Conservation (phyloP, 768 basidiomycete species). For the Porphyrellus cyaneotinctus region DNA sequence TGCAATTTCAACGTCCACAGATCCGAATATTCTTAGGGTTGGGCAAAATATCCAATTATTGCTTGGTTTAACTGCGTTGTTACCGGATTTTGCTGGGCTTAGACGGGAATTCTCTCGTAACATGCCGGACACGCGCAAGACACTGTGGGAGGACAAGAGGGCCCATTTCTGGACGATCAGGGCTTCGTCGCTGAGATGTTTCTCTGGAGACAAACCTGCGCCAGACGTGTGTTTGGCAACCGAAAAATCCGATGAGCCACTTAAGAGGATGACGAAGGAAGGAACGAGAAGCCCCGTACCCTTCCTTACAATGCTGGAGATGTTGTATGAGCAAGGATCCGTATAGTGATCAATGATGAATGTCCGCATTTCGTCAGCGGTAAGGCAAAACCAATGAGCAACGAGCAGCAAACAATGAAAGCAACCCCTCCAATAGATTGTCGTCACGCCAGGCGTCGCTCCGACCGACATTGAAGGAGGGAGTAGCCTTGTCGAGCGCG, state of each 20-base stretch:
- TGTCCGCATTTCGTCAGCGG: constrained; percentile 31
- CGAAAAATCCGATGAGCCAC: constrained; percentile 48
- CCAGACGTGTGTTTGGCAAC: constrained; percentile 60
- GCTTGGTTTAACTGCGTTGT: constrained; percentile 55
- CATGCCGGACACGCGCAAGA: constrained; percentile 33
- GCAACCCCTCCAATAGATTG: constrained; percentile 48
- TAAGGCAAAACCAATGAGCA: constrained; percentile 45
- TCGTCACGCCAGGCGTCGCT: constrained; percentile 43
- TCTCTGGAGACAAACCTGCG: constrained; percentile 54
- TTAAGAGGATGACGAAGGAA: constrained; percentile 50
- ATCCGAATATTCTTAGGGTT: constrained; percentile 42
- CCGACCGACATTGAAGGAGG: constrained; percentile 49
- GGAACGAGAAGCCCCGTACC: constrained; percentile 52
- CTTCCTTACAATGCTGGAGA: constrained; percentile 44
- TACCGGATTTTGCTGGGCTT: constrained; percentile 50
- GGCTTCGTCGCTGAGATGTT: constrained; percentile 52
- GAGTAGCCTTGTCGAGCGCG: constrained; percentile 47
- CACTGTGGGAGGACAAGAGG: constrained; percentile 46
- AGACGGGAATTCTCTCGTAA: constrained; percentile 39
- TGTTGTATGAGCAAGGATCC: constrained; percentile 52
- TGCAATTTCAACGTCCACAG: constrained; percentile 59
- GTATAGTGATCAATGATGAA: constrained; percentile 64
- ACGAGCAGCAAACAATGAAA: constrained; percentile 43
- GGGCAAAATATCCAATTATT: constrained; percentile 42
- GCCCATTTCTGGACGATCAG: constrained; percentile 65